phyloP scores from a whole-genome alignment of 805 yeast species.

The Saccharomycopsis sp. region DNA sequence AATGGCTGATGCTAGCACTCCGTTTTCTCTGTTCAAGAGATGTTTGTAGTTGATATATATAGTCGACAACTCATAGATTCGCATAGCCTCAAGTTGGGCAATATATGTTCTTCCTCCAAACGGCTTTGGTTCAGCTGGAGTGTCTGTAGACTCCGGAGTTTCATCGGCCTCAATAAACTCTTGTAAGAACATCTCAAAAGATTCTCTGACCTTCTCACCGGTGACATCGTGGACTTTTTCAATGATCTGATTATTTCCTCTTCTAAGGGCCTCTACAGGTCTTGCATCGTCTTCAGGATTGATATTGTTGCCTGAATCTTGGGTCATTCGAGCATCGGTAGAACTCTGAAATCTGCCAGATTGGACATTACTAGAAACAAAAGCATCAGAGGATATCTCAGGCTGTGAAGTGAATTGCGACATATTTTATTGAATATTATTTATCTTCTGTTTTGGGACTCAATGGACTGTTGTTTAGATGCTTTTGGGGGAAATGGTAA shows the following conservation, averaged over 20 bases:
- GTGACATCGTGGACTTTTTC: conserved; percentile 86
- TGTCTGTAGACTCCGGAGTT: conserved; percentile 27
- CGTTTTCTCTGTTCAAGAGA: conserved; percentile 66
- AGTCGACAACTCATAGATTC: conserved; percentile 65
- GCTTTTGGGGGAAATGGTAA: no score
- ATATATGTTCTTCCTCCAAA: conserved; percentile 59
- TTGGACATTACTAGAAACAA: conserved; percentile 14
- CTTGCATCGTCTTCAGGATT: conserved; percentile 13
- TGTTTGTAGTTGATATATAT: conserved; percentile 83
- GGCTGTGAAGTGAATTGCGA: conserved; percentile 18
- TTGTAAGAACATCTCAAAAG: conserved; percentile 78
- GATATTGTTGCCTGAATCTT: background rate
- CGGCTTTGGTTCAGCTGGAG: conserved; percentile 31
- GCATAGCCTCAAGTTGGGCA: conserved; percentile 77
- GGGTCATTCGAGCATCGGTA: conserved; percentile 16
- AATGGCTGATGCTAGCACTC: conserved; percentile 84
- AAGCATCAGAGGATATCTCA: conserved; percentile 16
- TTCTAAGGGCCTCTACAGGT: conserved; percentile 27
- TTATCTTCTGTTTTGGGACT: no score
- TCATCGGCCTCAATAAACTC: conserved; percentile 40
- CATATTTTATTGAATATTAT: no score
- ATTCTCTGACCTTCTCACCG: conserved; percentile 89
- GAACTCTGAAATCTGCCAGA: conserved; percentile 20
- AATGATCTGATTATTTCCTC: conserved; percentile 60
- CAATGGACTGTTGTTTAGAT: no score